These are phyloP conservation scores for Conoideocrella luteorostrata DNA, from an alignment of 2,329 filamentous ascomycete species.

Conservation along the genomic window DNA sequence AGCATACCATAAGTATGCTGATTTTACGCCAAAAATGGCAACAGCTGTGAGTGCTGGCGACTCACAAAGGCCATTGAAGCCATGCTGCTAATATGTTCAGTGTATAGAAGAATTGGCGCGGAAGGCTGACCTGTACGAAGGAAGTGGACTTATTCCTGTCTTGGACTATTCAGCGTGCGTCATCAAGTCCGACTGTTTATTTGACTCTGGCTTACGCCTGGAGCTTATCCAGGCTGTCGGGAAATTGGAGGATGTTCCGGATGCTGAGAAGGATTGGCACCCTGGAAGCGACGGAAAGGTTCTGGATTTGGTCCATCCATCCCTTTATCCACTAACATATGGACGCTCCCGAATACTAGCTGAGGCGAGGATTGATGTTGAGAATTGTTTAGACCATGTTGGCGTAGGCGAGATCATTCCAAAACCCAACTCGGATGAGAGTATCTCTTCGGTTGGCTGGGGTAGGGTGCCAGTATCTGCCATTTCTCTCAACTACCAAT, in stretches of 20 bases:
- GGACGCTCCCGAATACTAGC: constrained; percentile 33
- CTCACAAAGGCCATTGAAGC: too few relatives aligned
- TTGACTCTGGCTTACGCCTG: constrained; percentile 19
- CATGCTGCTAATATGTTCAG: constrained; percentile 17
- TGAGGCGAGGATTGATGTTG: constrained; percentile 27
- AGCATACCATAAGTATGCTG: constrained; percentile 13
- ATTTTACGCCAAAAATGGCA: constrained; percentile 25
- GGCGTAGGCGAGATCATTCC: constrained; percentile 26
- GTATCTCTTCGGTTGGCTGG: too few relatives aligned
- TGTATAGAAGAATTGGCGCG: constrained; percentile 24
- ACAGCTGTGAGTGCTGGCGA: constrained; percentile 17
- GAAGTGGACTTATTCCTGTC: constrained; percentile 25
- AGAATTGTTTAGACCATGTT: constrained; percentile 27
- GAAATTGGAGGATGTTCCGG: constrained; percentile 44
- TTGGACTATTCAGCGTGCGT: constrained; percentile 18
- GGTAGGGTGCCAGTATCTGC: not conserved
- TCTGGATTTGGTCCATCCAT: constrained; percentile 58
- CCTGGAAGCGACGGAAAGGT: constrained; percentile 50
- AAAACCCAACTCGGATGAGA: constrained; percentile 3
- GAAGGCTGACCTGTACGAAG: constrained; percentile 26
- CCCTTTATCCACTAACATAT: constrained; percentile 54
- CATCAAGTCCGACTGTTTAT: constrained; percentile 28
- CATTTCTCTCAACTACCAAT: constrained; percentile 27
- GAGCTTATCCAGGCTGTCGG: constrained; percentile 37
- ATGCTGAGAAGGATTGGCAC: constrained; percentile 52